Percentiles rank a stretch among this genome's conserved stretches.
Evolutionary conservation across 495 filamentous ascomycete species (phyloP).

Genomic region (Echria macrotheca): DNA sequence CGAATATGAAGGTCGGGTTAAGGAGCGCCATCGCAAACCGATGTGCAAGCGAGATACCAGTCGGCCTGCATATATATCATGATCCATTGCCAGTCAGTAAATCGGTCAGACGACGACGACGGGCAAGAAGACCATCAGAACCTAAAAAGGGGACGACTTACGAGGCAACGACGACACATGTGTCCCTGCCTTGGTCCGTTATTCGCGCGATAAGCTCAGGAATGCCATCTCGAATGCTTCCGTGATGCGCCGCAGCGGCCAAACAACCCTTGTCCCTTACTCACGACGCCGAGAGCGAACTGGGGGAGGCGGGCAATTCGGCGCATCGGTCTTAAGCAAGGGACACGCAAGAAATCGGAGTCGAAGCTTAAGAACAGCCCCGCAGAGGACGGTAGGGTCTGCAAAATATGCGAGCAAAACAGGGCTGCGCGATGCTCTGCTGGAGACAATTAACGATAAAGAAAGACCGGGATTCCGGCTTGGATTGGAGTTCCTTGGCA

Average conservation of each 20-base stretch:
- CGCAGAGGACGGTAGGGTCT: no score
- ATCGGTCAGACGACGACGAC: no score
- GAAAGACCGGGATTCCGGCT: background rate
- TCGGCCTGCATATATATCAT: no score
- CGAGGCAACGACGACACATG: constrained; percentile 8
- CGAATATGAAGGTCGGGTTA: constrained; percentile 74
- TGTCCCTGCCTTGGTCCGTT: constrained; percentile 10
- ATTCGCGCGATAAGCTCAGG: constrained; percentile 13
- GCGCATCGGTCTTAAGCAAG: constrained; percentile 2
- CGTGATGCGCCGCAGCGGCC: background rate
- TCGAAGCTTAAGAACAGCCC: background rate
- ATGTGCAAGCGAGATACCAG: constrained; percentile 17
- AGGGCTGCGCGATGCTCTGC: background rate
- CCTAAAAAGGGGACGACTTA: background rate
- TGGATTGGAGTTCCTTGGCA: background rate
- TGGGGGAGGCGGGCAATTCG: no score
- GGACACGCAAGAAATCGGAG: background rate
- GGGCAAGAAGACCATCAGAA: background rate
- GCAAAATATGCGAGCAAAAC: no score
- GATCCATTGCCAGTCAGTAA: no score
- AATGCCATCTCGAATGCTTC: constrained; percentile 18
- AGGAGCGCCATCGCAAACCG: constrained; percentile 43
- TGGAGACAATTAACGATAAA: background rate
- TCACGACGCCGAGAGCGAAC: constrained; percentile 1
- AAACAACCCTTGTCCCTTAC: constrained; percentile 3